A percentile compares a stretch with the other conserved stretches of the same genome.
Conservation (phyloP, 257 asterid genomes). For the Capsicum chinense region DNA sequence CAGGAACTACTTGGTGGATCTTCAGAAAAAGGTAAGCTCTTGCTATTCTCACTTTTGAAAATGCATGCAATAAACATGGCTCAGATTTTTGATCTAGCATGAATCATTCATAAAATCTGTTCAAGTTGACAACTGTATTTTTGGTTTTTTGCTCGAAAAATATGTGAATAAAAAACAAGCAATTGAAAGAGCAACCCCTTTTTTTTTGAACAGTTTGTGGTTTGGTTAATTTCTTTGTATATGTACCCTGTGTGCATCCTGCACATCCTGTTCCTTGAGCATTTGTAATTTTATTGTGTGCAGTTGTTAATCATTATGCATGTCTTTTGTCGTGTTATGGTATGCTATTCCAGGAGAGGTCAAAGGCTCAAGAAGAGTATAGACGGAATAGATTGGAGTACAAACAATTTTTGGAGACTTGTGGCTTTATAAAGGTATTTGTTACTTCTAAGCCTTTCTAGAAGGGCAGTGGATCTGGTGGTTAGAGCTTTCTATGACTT, state of each 20-base stretch:
- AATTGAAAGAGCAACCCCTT: neutral
- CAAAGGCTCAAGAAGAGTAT: conserved; percentile 89
- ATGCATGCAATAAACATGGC: neutral
- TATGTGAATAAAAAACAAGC: neutral
- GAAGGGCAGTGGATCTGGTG: conserved; percentile 5
- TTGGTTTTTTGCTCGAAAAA: neutral
- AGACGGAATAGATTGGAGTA: conserved; percentile 72
- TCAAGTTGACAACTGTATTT: neutral
- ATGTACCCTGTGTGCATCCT: neutral
- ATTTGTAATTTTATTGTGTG: conserved; percentile 10
- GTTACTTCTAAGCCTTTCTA: conserved; percentile 21
- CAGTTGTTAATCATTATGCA: neutral
- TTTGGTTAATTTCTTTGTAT: neutral
- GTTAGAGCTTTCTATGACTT: conserved; percentile 2
- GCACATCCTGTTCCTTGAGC: neutral
- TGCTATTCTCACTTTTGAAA: conserved; percentile 24
- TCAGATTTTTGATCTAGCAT: conserved; percentile 1
- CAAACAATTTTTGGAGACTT: conserved; percentile 82
- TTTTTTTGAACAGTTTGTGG: neutral
- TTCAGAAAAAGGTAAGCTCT: conserved; percentile 75
- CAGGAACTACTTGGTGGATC: conserved; percentile 87
- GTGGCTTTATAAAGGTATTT: conserved; percentile 81
- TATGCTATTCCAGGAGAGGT: conserved; percentile 68
- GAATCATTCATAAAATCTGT: conserved; percentile 1
- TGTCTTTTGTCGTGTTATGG: conserved; percentile 26